Percentiles rank a stretch among this genome's conserved stretches.
These are phyloP conservation scores for Botrytis pseudocinerea DNA, from an alignment of 2,329 filamentous ascomycete genomes.

Conservation along the genomic window DNA sequence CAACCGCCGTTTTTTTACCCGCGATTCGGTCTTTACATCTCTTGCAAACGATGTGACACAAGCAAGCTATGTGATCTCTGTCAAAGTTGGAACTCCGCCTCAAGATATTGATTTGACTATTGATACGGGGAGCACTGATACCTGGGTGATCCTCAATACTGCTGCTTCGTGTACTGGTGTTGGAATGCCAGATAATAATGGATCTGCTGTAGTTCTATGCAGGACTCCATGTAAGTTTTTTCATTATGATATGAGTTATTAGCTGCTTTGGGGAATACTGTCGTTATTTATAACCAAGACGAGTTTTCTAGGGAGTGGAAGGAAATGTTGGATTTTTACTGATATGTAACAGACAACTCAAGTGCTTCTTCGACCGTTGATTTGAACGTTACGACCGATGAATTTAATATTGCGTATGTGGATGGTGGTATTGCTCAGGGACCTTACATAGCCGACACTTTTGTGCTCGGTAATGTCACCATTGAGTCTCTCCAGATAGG, in stretches of 20 bases:
- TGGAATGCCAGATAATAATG: conserved; percentile 32
- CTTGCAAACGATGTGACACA: conserved; percentile 54
- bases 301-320: too few species aligned
- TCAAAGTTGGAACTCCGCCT: conserved; percentile 57
- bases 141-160: conserved; percentile 52
- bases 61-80: conserved; percentile 49
- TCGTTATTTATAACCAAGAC: background rate
- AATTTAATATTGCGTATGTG: conserved; percentile 60
- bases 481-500: conserved; percentile 56
- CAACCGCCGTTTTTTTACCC: conserved; percentile 18
- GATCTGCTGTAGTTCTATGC: conserved; percentile 26
- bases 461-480: conserved; percentile 47
- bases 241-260: background rate
- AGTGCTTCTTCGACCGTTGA: background rate
- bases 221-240: conserved; percentile 49
- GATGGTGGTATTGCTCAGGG: conserved; percentile 53
- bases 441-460: conserved; percentile 49
- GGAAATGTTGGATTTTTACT: background rate
- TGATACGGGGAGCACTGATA: conserved; percentile 64
- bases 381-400: background rate
- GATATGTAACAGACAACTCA: background rate
- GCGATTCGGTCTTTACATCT: conserved; percentile 26
- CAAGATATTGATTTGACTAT: conserved; percentile 56
- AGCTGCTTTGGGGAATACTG: background rate
- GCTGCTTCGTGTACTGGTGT: conserved; percentile 31